Evolutionary conservation across 306 rosid genomes (phyloP), one percentile per base, ranked within the genome.

Genomic region (Cucurbita ficifolia): DNA sequence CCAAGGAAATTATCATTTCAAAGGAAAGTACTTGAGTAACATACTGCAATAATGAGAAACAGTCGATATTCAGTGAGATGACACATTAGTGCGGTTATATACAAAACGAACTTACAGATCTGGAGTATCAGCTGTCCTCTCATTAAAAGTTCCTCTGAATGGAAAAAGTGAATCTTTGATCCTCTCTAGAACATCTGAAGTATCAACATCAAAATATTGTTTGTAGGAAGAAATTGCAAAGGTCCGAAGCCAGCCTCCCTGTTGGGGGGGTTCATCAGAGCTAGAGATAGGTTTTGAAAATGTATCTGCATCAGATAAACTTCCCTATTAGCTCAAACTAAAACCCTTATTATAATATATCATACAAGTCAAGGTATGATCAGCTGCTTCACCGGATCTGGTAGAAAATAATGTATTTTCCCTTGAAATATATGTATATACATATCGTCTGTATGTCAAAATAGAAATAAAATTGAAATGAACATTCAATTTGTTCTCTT

Each of bases 141-240:
- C 98, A 76, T 85, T 90, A 71, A 94, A 94, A 77, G 86, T 79
- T 86, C 96, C 98, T 57, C 87, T 87, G 83, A 90, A 90, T 77
- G 98, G 98, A 78, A 88, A 81, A 67, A 92, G 91, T 10, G 98
- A 88, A 72, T 90, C 83, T 69, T 83, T 83, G 78, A 92, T 86
- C 82, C 98, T 92, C 83, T 87, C 96, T 65, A 92, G 9, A 78
- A 92, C 91, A 78, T 92, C 98, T 49, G 93, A 78, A 79, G 96
- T 90, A 80, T 92, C 98, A 49, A 92, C 79, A 75, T 92, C 98
- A 79, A 90, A 90, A 89, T 87, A 92, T 6, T 85, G 88, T 77
- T 90, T 87, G 87, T 92, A 92, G 49, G 96, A 50, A 77, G 93
- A 87, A 78, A 92, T 8, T 13, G 90, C 52, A 77, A 94, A 85